phyloP scores from a whole-genome alignment of 2,329 filamentous ascomycete species.

The Alternaria solani region DNA sequence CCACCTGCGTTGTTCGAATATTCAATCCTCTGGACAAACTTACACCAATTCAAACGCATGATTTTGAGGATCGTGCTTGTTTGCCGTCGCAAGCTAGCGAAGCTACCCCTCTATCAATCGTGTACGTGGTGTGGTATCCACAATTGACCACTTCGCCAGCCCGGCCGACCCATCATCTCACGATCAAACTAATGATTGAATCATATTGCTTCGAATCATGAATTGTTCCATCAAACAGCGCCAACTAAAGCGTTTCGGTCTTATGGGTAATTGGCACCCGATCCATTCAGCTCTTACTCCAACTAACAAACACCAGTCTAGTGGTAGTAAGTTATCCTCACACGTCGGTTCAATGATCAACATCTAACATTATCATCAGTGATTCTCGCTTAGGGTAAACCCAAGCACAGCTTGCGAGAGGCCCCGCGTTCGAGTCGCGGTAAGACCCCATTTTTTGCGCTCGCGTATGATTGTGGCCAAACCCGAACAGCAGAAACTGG shows the following conservation, averaged over 20 bases:
- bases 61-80: no score
- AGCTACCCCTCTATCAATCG: neutral
- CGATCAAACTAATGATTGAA: accelerated
- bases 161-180: neutral
- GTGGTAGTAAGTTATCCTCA: conserved; percentile 57
- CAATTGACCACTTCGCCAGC: neutral
- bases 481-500: neutral
- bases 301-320: conserved; percentile 48
- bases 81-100: neutral
- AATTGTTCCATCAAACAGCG: neutral
- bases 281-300: no score
- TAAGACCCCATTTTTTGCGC: conserved; percentile 18
- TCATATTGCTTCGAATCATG: accelerated
- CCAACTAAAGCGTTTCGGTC: conserved; percentile 1
- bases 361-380: conserved; percentile 31
- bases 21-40: no score
- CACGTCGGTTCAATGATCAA: no score
- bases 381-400: conserved; percentile 72
- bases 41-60: no score
- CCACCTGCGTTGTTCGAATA: no score
- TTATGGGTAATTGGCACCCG: neutral
- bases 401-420: conserved; percentile 38
- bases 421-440: conserved; percentile 44
- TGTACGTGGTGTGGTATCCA: neutral
- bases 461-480: neutral